Evolutionary conservation across 805 yeast species (phyloP).

Genomic region (Wickerhamiella dianesei): DNA sequence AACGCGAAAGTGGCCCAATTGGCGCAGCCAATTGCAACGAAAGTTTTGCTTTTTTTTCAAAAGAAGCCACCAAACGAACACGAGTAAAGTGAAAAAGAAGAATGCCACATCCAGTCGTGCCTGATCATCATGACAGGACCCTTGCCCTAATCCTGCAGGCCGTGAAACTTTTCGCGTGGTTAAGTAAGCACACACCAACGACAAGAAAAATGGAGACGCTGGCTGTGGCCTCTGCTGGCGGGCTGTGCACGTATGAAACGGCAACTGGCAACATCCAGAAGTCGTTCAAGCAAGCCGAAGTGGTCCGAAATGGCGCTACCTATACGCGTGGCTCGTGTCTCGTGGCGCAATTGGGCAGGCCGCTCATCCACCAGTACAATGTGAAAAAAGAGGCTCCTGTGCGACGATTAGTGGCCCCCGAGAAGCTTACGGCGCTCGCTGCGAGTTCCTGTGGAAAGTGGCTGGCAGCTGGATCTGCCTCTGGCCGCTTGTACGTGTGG

Average conservation of each 20-base stretch:
- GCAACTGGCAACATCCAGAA: slow-evolving; percentile 25
- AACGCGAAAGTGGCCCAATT: no score
- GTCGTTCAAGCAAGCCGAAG: slow-evolving; percentile 15
- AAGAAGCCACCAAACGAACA: no score
- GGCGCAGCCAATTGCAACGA: no score
- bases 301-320: slow-evolving; percentile 2
- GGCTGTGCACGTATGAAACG: slow-evolving; percentile 12
- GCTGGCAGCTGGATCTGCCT: slow-evolving; percentile 55
- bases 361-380: slow-evolving; percentile 58
- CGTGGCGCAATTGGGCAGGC: slow-evolving; percentile 55
- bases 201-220: slow-evolving; percentile 2
- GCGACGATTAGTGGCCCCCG: slow-evolving; percentile 82
- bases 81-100: no score
- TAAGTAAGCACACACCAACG: neutral
- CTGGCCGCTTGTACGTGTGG: slow-evolving; percentile 81
- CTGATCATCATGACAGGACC: no score
- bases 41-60: no score
- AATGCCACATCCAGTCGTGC: no score
- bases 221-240: slow-evolving; percentile 8
- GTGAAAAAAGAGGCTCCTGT: slow-evolving; percentile 46
- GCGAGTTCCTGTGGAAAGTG: slow-evolving; percentile 30
- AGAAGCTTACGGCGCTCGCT: slow-evolving; percentile 47
- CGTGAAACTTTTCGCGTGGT: no score
- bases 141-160: no score
- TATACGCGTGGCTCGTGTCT: slow-evolving; percentile 22